Evolutionary conservation across 306 rosid species (phyloP).

Genomic region (Vigna unguiculata): DNA sequence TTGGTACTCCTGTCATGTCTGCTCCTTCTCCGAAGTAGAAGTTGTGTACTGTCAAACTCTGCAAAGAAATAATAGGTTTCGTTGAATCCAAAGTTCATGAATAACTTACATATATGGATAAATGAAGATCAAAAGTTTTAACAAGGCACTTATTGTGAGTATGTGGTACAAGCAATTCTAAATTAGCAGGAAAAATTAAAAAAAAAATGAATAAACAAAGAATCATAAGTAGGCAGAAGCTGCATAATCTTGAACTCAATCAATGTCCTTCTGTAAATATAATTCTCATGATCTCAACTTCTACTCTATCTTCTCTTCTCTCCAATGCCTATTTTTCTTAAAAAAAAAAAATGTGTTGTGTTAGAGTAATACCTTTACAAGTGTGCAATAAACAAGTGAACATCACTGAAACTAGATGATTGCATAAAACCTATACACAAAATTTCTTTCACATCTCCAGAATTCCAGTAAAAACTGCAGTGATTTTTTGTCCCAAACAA

Average conservation of each 20-base stretch:
- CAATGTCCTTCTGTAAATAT: background rate
- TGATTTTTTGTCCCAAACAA: background rate
- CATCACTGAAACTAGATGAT: slow-evolving; percentile 17
- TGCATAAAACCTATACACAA: background rate
- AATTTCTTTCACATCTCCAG: background rate
- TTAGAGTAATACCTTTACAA: background rate
- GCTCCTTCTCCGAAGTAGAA: slow-evolving; percentile 82
- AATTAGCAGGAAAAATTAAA: background rate
- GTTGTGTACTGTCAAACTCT: slow-evolving; percentile 79
- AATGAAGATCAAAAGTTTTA: background rate
- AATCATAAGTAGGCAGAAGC: background rate
- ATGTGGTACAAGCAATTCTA: background rate
- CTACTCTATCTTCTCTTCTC: too few relatives aligned
- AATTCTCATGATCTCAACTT: background rate
- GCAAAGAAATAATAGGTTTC: slow-evolving; percentile 40
- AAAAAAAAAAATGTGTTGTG: too few relatives aligned
- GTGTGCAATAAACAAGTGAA: background rate
- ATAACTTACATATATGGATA: background rate
- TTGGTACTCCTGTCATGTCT: slow-evolving; percentile 86
- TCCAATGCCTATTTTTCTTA: too few relatives aligned
- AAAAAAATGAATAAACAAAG: background rate
- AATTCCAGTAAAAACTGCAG: background rate
- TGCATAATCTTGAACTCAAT: slow-evolving; percentile 6
- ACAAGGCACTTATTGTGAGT: background rate
- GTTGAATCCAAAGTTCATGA: slow-evolving; percentile 1